A percentile compares a stretch with the other conserved stretches of the same genome.
Conservation (phyloP, 805 yeast genomes). For the Barnettozyma botsteinii region DNA sequence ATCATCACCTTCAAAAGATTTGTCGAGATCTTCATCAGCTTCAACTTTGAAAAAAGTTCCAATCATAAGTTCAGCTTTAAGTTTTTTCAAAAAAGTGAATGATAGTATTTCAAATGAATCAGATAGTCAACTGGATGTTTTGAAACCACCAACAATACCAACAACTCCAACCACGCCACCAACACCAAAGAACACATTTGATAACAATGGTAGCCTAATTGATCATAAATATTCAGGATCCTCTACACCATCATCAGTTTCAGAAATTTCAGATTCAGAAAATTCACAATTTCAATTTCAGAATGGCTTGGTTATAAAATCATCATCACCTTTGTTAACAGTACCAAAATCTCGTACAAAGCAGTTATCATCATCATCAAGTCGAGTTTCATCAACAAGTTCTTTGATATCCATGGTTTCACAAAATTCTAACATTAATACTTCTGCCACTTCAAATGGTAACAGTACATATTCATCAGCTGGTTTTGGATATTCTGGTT, state of each 20-base stretch:
- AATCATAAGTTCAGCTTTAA: constrained; percentile 20
- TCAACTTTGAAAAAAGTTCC: constrained; percentile 20
- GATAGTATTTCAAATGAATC: constrained; percentile 7
- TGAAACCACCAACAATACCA: constrained; percentile 6
- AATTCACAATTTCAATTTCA: background rate
- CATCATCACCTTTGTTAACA: constrained; percentile 2
- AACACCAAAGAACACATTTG: constrained; percentile 3
- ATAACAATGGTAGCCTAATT: background rate
- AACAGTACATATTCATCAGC: background rate
- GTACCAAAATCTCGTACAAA: constrained; percentile 3
- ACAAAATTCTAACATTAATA: constrained; percentile 1
- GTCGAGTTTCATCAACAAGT: constrained; percentile 14
- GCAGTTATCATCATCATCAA: constrained; percentile 5
- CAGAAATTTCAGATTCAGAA: constrained; percentile 22
- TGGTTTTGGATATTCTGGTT: background rate
- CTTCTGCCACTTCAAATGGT: constrained; percentile 11
- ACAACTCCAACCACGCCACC: constrained; percentile 10
- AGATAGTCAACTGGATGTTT: constrained; percentile 1
- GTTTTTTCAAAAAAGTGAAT: constrained; percentile 21
- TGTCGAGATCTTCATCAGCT: constrained; percentile 15
- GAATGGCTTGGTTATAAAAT: background rate
- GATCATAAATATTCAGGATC: constrained; percentile 11
- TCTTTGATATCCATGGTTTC: constrained; percentile 12
- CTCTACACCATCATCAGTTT: constrained; percentile 18
- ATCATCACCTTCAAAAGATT: too few relatives aligned